These are phyloP conservation scores for Mortierella sp. DNA, from an alignment of 371 early-diverging fungal species.

Conservation along the genomic window DNA sequence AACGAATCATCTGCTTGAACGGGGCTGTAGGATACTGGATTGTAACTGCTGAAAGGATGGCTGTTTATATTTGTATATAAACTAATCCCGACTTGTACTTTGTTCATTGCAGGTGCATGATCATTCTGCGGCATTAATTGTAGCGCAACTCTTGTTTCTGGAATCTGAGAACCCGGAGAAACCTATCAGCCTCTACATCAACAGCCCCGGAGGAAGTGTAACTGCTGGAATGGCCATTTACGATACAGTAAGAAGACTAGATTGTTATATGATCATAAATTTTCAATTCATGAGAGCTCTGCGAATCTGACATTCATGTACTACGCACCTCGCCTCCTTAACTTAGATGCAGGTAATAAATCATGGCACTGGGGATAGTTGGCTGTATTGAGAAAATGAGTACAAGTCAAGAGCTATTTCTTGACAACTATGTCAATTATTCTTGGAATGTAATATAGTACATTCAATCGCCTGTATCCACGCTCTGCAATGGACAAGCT, in stretches of 20 bases:
- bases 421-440: too few relatives aligned
- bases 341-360: constrained; percentile 41
- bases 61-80: not conserved
- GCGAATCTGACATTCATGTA: not conserved
- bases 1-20: constrained; percentile 95
- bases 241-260: constrained; percentile 75
- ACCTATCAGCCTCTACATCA: constrained; percentile 95
- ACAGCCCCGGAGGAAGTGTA: constrained; percentile 96
- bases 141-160: constrained; percentile 95
- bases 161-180: constrained; percentile 96
- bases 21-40: constrained; percentile 74
- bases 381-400: not conserved
- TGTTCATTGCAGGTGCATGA: constrained; percentile 80
- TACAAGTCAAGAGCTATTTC: too few relatives aligned
- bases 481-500: constrained; percentile 97
- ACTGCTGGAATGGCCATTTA: constrained; percentile 97
- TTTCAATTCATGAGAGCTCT: not conserved
- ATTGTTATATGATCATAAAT: not conserved
- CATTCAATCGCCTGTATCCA: constrained; percentile 92
- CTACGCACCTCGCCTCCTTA: not conserved
- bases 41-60: not conserved
- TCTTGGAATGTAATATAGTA: constrained; percentile 65
- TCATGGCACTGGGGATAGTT: not conserved
- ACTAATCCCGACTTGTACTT: not conserved
- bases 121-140: constrained; percentile 83